Evolutionary conservation across 1,284 basidiomycete species (phyloP), one percentile per base, ranked within the genome.

Genomic region (Pterulicium gracile): DNA sequence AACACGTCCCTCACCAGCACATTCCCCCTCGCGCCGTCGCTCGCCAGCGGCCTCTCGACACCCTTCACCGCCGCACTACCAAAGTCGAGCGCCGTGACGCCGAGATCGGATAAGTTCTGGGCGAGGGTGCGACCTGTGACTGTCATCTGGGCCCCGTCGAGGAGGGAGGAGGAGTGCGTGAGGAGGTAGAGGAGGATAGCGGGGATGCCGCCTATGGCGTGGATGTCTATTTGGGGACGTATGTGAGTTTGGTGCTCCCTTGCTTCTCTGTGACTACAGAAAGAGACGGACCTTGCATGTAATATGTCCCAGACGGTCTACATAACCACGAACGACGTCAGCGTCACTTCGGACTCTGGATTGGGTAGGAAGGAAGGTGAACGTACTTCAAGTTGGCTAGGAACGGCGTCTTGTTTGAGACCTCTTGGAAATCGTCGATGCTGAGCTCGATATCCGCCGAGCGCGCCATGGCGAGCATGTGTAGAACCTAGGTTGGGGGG

Each of bases 51-150:
- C n/a, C n/a, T n/a, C n/a, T n/a, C n/a, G n/a, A n/a, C n/a, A n/a
- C n/a, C n/a, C 7, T n/a, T n/a, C 27, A 32, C 27, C 7, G 27
- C 27, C 64, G 97, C 95, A 54, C 63, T 78, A 49, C 79, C 70
- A 60, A 93, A 86, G 51, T 81, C 70, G 50, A 91, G 75, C 58
- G 88, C 88, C 50, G 78, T 61, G 41, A 81, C 81, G 63, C 83
- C 88, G 27, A 32, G 27, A n/a, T 32, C 27, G 53, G 77, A 84
- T 51, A 95, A 73, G 65, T 98, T 98, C 67, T 97, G 85, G 27
- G 88, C 87, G 36, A 98, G 69, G 1, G 92, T 96, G 68, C 87
- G 91, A 50, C 94, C 94, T 4, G 93, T 97, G 43, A 97, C 89
- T 39, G 95, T 98, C 64, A 96, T 68, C 56, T 88, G 88, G 55